These are phyloP conservation scores for Trypanosoma vivax DNA, from an alignment of 208 protist species.

Conservation along the genomic window DNA sequence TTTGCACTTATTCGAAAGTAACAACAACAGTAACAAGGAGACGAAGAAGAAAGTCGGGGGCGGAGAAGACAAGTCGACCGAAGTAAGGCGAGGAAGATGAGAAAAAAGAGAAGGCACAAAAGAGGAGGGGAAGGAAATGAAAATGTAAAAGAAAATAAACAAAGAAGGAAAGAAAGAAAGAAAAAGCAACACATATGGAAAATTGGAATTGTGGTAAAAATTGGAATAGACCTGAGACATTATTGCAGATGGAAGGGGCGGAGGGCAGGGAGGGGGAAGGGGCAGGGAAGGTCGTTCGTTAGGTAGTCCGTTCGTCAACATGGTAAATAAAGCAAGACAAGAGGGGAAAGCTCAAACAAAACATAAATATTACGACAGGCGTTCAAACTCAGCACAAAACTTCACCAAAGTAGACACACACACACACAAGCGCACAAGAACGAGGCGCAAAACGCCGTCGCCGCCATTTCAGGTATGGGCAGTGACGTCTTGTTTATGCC, in stretches of 20 bases:
- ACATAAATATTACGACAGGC: too few species aligned
- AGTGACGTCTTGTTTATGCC: too few species aligned
- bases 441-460: too few species aligned
- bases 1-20: not conserved
- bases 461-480: too few species aligned
- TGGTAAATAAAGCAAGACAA: too few species aligned
- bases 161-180: not conserved
- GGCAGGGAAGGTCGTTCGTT: too few species aligned
- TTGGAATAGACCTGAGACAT: constrained; percentile 3
- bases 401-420: too few species aligned
- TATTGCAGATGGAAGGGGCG: constrained; percentile 6
- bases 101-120: not conserved
- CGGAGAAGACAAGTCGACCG: not conserved
- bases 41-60: not conserved
- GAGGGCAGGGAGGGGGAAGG: too few species aligned
- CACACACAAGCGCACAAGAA: too few species aligned
- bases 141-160: not conserved
- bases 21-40: not conserved
- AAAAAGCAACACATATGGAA: not conserved
- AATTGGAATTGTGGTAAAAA: not conserved
- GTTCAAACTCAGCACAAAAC: too few species aligned
- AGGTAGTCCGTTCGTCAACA: too few species aligned
- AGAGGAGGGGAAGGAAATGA: constrained; percentile 1
- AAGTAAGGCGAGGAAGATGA: not conserved
- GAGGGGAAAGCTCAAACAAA: too few species aligned